Evolutionary conservation across 805 yeast species (phyloP).

Genomic region (Yarrowia deformans): DNA sequence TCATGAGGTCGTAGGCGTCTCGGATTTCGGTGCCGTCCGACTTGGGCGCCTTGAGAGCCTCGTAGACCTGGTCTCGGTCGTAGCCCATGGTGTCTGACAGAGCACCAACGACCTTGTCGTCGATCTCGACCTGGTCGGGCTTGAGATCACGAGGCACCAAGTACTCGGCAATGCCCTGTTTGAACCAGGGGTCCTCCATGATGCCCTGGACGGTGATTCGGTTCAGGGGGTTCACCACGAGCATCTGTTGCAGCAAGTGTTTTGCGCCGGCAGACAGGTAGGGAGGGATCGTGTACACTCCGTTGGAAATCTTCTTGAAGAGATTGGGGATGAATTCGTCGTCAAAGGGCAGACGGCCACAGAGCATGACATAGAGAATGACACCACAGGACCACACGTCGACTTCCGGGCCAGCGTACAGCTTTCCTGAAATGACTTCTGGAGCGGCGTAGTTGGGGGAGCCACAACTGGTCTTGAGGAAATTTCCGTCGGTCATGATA

Average conservation of each 20-base stretch:
- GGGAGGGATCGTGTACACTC: slow-evolving; percentile 89
- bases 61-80: slow-evolving; percentile 80
- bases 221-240: slow-evolving; percentile 92
- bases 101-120: slow-evolving; percentile 77
- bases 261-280: slow-evolving; percentile 87
- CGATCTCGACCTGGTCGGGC: slow-evolving; percentile 55
- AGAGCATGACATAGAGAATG: slow-evolving; percentile 90
- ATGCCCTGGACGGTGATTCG: slow-evolving; percentile 92
- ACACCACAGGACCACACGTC: slow-evolving; percentile 99
- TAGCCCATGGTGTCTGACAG: slow-evolving; percentile 87
- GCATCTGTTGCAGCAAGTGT: slow-evolving; percentile 81
- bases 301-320: slow-evolving; percentile 90
- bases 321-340: slow-evolving; percentile 95
- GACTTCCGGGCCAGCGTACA: slow-evolving; percentile 97
- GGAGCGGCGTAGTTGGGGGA: slow-evolving; percentile 98
- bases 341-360: slow-evolving; percentile 95
- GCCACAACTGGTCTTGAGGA: slow-evolving; percentile 93
- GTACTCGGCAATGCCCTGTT: slow-evolving; percentile 78
- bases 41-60: slow-evolving; percentile 60
- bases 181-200: slow-evolving; percentile 94
- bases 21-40: slow-evolving; percentile 67
- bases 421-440: slow-evolving; percentile 91
- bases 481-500: slow-evolving; percentile 97
- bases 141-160: slow-evolving; percentile 64
- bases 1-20: slow-evolving; percentile 82